A percentile compares a stretch with the other conserved stretches of the same genome.
phyloP scores from a whole-genome alignment of 441 rosid species.

The Gossypium lobatum region DNA sequence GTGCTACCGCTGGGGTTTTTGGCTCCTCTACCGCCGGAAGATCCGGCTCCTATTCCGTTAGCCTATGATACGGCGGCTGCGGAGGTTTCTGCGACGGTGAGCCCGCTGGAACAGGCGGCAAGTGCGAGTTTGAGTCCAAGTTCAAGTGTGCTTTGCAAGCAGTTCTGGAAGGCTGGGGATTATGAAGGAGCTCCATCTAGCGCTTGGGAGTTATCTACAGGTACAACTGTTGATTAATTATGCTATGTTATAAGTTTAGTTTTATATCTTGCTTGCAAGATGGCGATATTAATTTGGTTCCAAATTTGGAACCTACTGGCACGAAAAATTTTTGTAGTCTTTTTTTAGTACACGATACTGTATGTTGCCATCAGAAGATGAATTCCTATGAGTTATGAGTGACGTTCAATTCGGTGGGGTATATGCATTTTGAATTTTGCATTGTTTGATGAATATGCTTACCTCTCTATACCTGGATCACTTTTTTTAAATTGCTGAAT shows the following conservation, averaged over 20 bases:
- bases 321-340: neutral
- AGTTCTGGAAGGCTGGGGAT: slow-evolving; percentile 97
- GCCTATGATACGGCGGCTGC: neutral
- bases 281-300: neutral
- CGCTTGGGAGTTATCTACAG: slow-evolving; percentile 51
- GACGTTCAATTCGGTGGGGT: neutral
- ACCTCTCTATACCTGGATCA: neutral
- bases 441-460: neutral
- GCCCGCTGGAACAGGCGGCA: neutral
- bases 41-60: neutral
- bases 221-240: slow-evolving; percentile 22
- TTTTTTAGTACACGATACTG: neutral
- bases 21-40: slow-evolving; percentile 20
- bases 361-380: neutral
- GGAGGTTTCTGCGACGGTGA: neutral
- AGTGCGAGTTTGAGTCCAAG: slow-evolving; percentile 4
- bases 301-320: neutral
- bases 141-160: slow-evolving; percentile 32
- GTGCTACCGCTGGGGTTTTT: slow-evolving; percentile 37
- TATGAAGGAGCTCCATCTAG: slow-evolving; percentile 50
- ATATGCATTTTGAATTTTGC: neutral
- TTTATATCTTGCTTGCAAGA: neutral
- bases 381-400: neutral
- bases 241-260: neutral
- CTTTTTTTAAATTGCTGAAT: neutral